phyloP scores from a whole-genome alignment of 2,329 filamentous ascomycete species.

The Emericellopsis cladophorae region DNA sequence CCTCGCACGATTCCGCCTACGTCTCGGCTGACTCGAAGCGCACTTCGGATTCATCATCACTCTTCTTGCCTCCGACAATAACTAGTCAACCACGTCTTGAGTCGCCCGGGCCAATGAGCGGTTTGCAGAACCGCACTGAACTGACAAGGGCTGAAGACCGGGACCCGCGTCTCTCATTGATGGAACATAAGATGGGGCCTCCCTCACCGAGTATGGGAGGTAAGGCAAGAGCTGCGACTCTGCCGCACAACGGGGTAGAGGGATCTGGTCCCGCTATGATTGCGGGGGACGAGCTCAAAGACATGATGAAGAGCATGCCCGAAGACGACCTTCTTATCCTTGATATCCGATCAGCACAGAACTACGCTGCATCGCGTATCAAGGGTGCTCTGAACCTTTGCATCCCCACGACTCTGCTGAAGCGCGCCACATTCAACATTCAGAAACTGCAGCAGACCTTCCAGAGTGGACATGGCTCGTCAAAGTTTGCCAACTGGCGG shows the following conservation, averaged over 20 bases:
- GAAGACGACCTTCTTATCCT: slow-evolving; percentile 50
- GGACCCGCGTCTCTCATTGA: slow-evolving; percentile 42
- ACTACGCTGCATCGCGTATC: slow-evolving; percentile 65
- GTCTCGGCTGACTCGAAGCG: slow-evolving; percentile 41
- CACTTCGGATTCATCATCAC: slow-evolving; percentile 34
- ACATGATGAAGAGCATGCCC: slow-evolving; percentile 33
- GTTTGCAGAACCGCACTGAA: slow-evolving; percentile 10
- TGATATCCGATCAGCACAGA: slow-evolving; percentile 77
- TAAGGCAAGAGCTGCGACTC: slow-evolving; percentile 30
- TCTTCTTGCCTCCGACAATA: slow-evolving; percentile 26
- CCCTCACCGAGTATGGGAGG: slow-evolving; percentile 14
- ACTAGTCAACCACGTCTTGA: slow-evolving; percentile 27
- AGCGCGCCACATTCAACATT: slow-evolving; percentile 80
- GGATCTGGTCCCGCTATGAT: slow-evolving; percentile 37
- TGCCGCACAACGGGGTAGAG: slow-evolving; percentile 34
- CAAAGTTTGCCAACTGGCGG: slow-evolving; percentile 65
- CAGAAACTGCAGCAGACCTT: slow-evolving; percentile 83
- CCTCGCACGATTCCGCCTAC: slow-evolving; percentile 37
- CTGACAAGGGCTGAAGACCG: slow-evolving; percentile 33
- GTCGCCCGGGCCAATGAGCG: slow-evolving; percentile 18
- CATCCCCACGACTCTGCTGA: slow-evolving; percentile 87
- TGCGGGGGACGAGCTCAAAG: slow-evolving; percentile 37
- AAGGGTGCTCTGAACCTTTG: slow-evolving; percentile 79
- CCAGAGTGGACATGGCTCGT: slow-evolving; percentile 54
- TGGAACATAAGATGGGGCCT: slow-evolving; percentile 30